Base-by-base conservation (phyloP, 148 eudicot genomes). In the Pharnaceum exiguum region DNA sequence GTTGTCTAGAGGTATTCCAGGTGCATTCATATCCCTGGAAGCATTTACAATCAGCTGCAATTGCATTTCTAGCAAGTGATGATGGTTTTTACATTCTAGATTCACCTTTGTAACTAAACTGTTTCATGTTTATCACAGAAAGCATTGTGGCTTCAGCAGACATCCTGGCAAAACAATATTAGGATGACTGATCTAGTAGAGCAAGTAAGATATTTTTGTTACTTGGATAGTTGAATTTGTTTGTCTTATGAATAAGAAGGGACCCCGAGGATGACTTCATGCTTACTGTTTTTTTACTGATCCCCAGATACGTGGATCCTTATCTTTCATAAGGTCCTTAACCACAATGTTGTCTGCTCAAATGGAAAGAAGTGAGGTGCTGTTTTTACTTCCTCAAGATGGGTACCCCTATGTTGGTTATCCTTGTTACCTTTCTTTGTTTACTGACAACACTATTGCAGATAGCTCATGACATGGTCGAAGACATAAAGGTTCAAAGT, bases 141-240 rank as follows among this genome's bases (percentile, higher is more conserved):
- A 89, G 82, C 91, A 46, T 65, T 93, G 86, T 56, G 89, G 62
- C 84, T 89, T 61, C 99, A 93, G 75, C 95, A 93, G 79, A 79
- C 95, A 50, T 79, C 99, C 18, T 93, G 99, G 99, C 99, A 93
- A 73, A 86, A 83, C 67, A 93, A 89, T 72, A 65, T 82, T 46
- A 77, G 96, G 70, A 93, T 93, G 99, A 83, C 75, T 60, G 84
- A 71, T 70, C 77, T 93, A 64, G 91, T 83, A 63, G 99, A 93
- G 74, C 96, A 89, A 74, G 98, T 91, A 79, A 79, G 86, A 51
- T 72, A 27, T 46, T 50, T 28, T 44, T 8, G n/a, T n/a, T n/a
- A n/a, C n/a, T n/a, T n/a, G n/a, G n/a, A 36, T 51, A 32, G 46
- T 66, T 47, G 50, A 47, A 51, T 45, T 19, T 31, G 39, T 48